Conservation (phyloP, 2,329 filamentous ascomycete genomes). For the Diaporthe eres region DNA sequence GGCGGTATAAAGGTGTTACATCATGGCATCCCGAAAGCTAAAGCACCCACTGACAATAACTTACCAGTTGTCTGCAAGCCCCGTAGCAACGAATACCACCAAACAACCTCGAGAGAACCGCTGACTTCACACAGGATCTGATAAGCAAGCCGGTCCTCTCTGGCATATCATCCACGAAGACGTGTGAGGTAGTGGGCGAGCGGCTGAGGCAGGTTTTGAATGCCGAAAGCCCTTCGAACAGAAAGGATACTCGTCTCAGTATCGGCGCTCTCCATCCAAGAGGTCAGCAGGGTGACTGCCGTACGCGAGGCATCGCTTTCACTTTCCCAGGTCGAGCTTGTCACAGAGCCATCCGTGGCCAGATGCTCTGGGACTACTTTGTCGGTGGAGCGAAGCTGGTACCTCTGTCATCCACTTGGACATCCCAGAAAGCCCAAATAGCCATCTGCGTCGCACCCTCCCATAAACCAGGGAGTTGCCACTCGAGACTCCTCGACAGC, state of each 20-base stretch:
- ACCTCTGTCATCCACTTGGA: not conserved
- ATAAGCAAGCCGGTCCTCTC: not conserved
- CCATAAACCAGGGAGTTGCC: not conserved
- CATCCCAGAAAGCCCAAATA: not conserved
- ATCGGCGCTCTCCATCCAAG: not conserved
- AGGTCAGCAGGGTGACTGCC: not conserved
- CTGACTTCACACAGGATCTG: not conserved
- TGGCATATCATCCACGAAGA: not conserved
- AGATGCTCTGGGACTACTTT: not conserved
- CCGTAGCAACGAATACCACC: not conserved
- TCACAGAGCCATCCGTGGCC: not conserved
- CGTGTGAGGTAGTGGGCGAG: not conserved
- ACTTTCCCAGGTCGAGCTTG: not conserved
- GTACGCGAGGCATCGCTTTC: not conserved
- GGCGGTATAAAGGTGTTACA: no score
- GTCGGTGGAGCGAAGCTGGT: not conserved
- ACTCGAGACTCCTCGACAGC: not conserved
- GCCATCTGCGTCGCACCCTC: not conserved
- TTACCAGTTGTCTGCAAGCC: not conserved
- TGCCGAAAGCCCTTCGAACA: not conserved
- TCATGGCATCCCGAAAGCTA: not conserved
- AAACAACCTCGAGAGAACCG: not conserved
- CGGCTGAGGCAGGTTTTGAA: not conserved
- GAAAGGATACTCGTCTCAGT: not conserved
- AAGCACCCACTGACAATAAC: conserved; percentile 1